Base-by-base conservation (phyloP, 768 basidiomycete genomes). In the Lentinula guzmanii region DNA sequence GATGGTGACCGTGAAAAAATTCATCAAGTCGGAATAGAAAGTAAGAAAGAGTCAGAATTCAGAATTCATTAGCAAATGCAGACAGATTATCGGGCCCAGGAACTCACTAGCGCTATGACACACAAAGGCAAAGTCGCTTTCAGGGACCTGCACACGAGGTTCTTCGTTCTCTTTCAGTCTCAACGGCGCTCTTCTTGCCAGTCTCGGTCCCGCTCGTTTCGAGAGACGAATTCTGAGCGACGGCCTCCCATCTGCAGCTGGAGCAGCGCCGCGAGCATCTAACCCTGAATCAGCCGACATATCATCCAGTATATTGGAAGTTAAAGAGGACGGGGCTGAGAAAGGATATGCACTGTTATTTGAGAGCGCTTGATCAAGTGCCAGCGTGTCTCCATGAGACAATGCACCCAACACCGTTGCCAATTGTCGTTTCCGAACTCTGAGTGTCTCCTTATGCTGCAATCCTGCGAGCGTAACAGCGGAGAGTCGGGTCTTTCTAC, bases 391-490 rank as follows among this genome's bases (percentile, higher is more conserved):
- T 64, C 70, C 11, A 79, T 18, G 37, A 8, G 87, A 83, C 58
- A 88, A 70, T 28, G 85, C 83, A 18, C 86, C 87, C 52, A 92
- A 78, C 24, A 90, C 85, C 2, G 84, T 81, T 13, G 84, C 84
- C 46, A 93, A 76, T 73, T 91, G 89, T 56, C 85, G 79, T 70
- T 87, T 89, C 65, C 89, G 76, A 60, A 74, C 79, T 71, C 80
- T 86, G 65, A 91, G 76, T 70, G 87, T 75, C 63, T 91, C 88
- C 71, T 93, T 93, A 68, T 87, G 85, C 74, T 86, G 85, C 68
- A 90, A 70, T 13, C 87, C 89, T 2, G 87, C 89, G 35, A 85
- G 73, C 41, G 86, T 87, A 52, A 83, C 86, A 11, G 79, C 77
- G 18, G 82, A 79, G 46, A 63, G 48, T 13, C 62, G 62, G 88